Conservation (phyloP, 495 filamentous ascomycete genomes). For the Chaetomium fimeti region DNA sequence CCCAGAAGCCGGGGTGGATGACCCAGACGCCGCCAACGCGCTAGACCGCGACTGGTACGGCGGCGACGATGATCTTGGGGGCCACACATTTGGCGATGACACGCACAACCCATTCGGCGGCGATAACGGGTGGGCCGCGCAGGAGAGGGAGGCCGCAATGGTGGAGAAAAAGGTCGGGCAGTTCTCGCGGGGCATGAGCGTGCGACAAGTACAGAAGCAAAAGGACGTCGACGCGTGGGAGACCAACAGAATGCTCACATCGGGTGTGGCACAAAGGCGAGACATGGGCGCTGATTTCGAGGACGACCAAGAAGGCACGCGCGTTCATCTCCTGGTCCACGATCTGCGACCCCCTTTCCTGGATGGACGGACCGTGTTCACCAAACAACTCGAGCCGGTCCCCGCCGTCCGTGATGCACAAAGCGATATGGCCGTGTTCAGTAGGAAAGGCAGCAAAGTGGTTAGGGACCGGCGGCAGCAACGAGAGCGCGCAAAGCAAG, state of each 20-base stretch:
- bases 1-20: conserved; percentile 49
- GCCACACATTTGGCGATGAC: conserved; percentile 76
- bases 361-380: conserved; percentile 92
- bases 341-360: conserved; percentile 94
- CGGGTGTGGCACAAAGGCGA: conserved; percentile 86
- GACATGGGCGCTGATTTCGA: conserved; percentile 77
- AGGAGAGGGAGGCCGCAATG: conserved; percentile 68
- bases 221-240: conserved; percentile 98
- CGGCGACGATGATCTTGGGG: conserved; percentile 67
- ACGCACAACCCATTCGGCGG: conserved; percentile 52
- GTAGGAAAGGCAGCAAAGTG: conserved; percentile 89
- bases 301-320: conserved; percentile 87
- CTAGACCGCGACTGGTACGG: conserved; percentile 88
- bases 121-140: conserved; percentile 63
- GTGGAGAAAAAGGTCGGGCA: conserved; percentile 71
- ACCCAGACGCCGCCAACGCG: conserved; percentile 53
- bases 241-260: conserved; percentile 96
- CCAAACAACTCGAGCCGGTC: conserved; percentile 93
- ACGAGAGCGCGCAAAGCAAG: conserved; percentile 90
- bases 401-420: conserved; percentile 91
- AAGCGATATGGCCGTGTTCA: conserved; percentile 99
- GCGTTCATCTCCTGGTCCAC: conserved; percentile 89
- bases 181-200: conserved; percentile 56
- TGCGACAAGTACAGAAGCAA: conserved; percentile 76
- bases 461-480: conserved; percentile 89